These are phyloP conservation scores for Fusarium duplospermum DNA, from an alignment of 2,329 filamentous ascomycete species.

Conservation along the genomic window DNA sequence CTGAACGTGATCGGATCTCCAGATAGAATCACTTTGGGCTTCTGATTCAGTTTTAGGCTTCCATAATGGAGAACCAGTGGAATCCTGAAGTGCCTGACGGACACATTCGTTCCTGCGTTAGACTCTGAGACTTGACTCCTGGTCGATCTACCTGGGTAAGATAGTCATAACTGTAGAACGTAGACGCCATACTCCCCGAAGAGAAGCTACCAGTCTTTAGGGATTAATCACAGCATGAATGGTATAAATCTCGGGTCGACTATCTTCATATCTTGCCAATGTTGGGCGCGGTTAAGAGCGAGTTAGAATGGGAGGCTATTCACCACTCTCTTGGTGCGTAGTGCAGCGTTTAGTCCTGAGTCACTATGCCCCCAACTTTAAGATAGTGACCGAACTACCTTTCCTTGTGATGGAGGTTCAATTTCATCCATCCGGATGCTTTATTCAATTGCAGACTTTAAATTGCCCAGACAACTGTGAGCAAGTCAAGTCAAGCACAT, in stretches of 20 bases:
- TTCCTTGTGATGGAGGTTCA: background rate
- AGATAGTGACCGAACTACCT: background rate
- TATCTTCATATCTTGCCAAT: background rate
- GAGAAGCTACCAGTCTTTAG: background rate
- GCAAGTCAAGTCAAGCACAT: background rate
- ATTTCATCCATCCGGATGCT: background rate
- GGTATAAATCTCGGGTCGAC: background rate
- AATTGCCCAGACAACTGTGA: background rate
- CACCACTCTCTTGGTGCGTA: background rate
- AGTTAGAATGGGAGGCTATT: background rate
- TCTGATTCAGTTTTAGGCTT: background rate
- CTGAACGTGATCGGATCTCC: background rate
- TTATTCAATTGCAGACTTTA: background rate
- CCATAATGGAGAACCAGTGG: background rate
- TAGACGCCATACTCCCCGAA: background rate
- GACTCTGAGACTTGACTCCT: background rate
- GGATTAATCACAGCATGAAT: fast-evolving
- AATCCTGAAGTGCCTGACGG: background rate
- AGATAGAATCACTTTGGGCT: background rate
- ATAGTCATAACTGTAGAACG: background rate
- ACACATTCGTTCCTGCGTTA: background rate
- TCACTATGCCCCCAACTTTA: background rate
- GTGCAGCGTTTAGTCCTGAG: background rate
- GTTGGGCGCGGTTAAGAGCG: background rate
- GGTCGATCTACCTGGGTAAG: background rate